Evolutionary conservation across 768 basidiomycete genomes (phyloP).

Genomic region (Termitomyces sp.): DNA sequence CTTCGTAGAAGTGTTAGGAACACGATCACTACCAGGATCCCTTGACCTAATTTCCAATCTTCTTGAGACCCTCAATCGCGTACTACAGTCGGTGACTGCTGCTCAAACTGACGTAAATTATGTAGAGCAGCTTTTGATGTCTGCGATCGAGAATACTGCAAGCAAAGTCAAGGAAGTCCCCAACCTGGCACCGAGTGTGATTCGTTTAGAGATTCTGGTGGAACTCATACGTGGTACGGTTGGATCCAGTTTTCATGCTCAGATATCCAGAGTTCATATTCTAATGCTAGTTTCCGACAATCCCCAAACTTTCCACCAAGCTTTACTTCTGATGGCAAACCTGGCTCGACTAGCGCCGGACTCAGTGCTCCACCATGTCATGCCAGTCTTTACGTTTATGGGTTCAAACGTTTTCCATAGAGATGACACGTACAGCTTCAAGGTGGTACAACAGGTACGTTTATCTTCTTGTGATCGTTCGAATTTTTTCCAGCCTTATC

Average conservation of each 20-base stretch:
- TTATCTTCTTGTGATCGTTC: conserved; percentile 2
- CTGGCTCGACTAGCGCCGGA: conserved; percentile 83
- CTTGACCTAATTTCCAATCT: conserved; percentile 66
- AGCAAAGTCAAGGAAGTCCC: conserved; percentile 51
- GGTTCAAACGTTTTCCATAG: conserved; percentile 97
- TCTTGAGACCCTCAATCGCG: conserved; percentile 65
- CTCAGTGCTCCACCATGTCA: conserved; percentile 88
- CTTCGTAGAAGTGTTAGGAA: conserved; percentile 65
- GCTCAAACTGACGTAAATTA: conserved; percentile 68
- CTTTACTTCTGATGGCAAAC: conserved; percentile 80
- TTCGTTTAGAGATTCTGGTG: conserved; percentile 82
- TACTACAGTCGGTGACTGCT: conserved; percentile 51
- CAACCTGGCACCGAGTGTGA: conserved; percentile 46
- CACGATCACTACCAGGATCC: conserved; percentile 62
- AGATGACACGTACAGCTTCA: conserved; percentile 93
- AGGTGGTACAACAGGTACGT: conserved; percentile 84
- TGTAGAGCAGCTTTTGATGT: conserved; percentile 79
- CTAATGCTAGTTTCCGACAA: conserved; percentile 66
- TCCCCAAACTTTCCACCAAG: conserved; percentile 93
- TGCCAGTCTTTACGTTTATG: conserved; percentile 99
- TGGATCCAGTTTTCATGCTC: background rate
- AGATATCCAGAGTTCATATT: background rate
- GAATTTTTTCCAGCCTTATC: background rate
- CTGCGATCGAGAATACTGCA: conserved; percentile 66
- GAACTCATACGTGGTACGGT: conserved; percentile 75